Percentiles rank a stretch among this genome's conserved stretches.
Evolutionary conservation across 2,329 filamentous ascomycete species (phyloP).

Genomic region (Exophiala bonariae): DNA sequence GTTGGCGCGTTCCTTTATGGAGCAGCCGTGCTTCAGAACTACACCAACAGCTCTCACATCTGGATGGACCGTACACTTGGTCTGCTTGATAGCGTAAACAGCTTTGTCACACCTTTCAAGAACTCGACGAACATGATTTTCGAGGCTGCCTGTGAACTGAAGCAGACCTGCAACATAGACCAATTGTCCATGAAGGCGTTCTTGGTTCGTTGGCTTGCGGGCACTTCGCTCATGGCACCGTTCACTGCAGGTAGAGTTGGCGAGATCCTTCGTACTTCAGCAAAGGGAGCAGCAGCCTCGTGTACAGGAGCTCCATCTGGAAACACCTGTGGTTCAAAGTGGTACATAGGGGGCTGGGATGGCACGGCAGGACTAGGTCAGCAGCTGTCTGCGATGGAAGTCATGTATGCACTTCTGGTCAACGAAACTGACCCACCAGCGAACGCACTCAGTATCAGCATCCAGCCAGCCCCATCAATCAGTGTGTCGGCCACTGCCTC

Average conservation of each 20-base stretch:
- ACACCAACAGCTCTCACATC: conserved; percentile 57
- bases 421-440: conserved; percentile 26
- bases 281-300: conserved; percentile 56
- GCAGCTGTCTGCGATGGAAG: conserved; percentile 67
- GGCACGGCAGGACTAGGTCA: conserved; percentile 64
- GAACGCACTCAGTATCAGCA: conserved; percentile 13
- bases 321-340: conserved; percentile 64
- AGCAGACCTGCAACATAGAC: conserved; percentile 64
- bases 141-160: conserved; percentile 67
- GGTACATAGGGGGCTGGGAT: conserved; percentile 57
- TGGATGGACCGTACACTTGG: conserved; percentile 56
- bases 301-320: conserved; percentile 62
- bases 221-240: conserved; percentile 62
- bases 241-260: conserved; percentile 56
- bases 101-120: conserved; percentile 50
- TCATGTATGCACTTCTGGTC: conserved; percentile 42
- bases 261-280: conserved; percentile 58
- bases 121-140: conserved; percentile 56
- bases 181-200: conserved; percentile 74
- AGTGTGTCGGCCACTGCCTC: conserved; percentile 15
- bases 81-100: conserved; percentile 51
- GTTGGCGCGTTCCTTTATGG: conserved; percentile 59
- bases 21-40: conserved; percentile 45
- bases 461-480: conserved; percentile 11
- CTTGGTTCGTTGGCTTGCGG: conserved; percentile 64